Conservation (phyloP, 2,329 filamentous ascomycete species). For the Geosmithia morbida region DNA sequence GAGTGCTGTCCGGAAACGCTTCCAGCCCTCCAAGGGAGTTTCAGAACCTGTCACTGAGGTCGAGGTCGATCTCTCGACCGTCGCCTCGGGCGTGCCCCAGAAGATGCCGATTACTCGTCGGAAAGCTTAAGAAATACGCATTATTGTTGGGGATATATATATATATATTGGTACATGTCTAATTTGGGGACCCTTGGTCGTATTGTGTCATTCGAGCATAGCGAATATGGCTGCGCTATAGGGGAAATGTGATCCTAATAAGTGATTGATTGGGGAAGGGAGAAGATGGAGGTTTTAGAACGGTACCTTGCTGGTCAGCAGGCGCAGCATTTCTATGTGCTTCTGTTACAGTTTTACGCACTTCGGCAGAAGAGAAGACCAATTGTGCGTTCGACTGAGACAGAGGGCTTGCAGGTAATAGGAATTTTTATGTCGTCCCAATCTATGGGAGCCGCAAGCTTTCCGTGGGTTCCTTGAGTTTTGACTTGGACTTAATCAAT, state of each 20-base stretch:
- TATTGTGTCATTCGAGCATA: neutral
- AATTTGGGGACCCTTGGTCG: neutral
- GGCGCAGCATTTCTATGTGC: neutral
- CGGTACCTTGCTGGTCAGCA: too few species aligned
- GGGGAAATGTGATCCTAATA: neutral
- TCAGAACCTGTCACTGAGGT: constrained; percentile 12
- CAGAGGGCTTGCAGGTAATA: neutral
- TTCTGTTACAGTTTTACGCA: neutral
- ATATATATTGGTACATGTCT: neutral
- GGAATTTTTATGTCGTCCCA: neutral
- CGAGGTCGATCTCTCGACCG: constrained; percentile 13
- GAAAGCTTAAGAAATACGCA: constrained; percentile 11
- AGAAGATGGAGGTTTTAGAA: too few species aligned
- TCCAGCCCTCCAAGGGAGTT: constrained; percentile 32
- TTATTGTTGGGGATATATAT: neutral
- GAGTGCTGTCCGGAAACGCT: constrained; percentile 60
- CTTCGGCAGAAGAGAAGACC: neutral
- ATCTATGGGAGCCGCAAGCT: neutral
- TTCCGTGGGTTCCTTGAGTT: neutral
- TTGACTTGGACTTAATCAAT: neutral
- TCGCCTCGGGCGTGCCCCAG: constrained; percentile 12
- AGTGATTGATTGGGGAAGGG: too few species aligned
- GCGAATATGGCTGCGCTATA: neutral
- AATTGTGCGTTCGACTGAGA: neutral
- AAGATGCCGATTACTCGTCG: constrained; percentile 10